Base-by-base conservation (phyloP, 345 rosid genomes). In the Camelina sativa region DNA sequence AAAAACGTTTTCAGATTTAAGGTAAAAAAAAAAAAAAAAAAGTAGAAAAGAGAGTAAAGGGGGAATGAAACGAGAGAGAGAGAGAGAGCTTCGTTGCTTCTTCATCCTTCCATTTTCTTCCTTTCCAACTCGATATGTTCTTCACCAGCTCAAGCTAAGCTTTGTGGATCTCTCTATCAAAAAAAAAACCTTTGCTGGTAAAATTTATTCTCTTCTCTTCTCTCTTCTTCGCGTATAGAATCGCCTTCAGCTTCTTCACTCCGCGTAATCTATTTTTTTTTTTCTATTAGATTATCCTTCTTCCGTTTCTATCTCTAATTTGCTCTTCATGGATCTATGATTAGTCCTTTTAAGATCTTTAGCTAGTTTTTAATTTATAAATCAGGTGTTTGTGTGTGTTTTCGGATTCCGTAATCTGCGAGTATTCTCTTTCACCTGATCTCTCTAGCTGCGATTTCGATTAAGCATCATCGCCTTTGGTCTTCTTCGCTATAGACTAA, bases 41-140 rank as follows among this genome's bases (percentile, higher is more conserved):
- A 13, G 74, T 60, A 47, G 66, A 59, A 60, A 71, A 50, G 67
- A 50, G 67, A 61, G 67, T 50, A 60, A 48, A 71, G 48, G 48
- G 48, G 48, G 48, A 15, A 50, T 11, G 67, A 71, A 28, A n/a
- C 28, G 28, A 25, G 28, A 25, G 28, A 25, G 2, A 71, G 50
- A 60, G 67, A 51, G 51, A 61, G 68, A 50, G 60, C 4, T 23
- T 30, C 3, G 70, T 37, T 40, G 43, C 76, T 62, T 72, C 62
- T 62, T 62, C 76, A 6, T 62, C 54, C 69, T 72, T 52, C 70
- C 56, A 73, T 73, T 55, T 64, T 46, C 64, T 28, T 28, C 30
- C 30, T 28, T 28, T 28, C 30, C 30, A 28, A 64, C 70, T 64
- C 17, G 56, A 63, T 53, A 37, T 28, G 30, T 28, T 28, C 30